Conservation (phyloP, 2,329 filamentous ascomycete genomes). For the Pyricularia pennisetigena region DNA sequence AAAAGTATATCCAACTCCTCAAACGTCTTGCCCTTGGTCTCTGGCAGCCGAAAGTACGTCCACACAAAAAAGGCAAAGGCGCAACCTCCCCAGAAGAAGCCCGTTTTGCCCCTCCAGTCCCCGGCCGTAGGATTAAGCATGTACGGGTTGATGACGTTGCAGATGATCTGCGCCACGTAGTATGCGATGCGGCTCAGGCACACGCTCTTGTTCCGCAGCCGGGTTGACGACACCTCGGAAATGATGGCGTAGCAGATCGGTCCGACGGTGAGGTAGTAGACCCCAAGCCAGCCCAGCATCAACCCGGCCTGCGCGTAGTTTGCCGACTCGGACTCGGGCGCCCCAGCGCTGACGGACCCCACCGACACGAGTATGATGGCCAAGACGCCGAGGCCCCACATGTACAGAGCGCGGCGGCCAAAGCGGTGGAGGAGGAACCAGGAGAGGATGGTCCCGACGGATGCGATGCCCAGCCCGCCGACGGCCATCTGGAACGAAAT, state of each 20-base stretch:
- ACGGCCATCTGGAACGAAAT: conserved; percentile 16
- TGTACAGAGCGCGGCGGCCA: conserved; percentile 8
- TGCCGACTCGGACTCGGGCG: conserved; percentile 14
- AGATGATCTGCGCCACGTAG: conserved; percentile 16
- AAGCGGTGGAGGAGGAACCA: conserved; percentile 8
- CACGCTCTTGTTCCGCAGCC: conserved; percentile 22
- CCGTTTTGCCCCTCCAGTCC: conserved; percentile 19
- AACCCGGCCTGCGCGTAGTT: conserved; percentile 22
- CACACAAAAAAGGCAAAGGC: conserved; percentile 8
- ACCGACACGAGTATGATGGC: conserved; percentile 8
- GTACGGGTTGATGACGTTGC: conserved; percentile 19
- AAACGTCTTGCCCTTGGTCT: conserved; percentile 38
- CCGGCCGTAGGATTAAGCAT: conserved; percentile 25
- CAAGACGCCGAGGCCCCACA: conserved; percentile 10
- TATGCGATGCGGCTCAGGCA: conserved; percentile 19
- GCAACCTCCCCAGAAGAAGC: conserved; percentile 2
- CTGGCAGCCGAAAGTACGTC: conserved; percentile 6
- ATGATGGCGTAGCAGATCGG: conserved; percentile 25
- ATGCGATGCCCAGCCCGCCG: conserved; percentile 20
- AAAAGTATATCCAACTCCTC: conserved; percentile 48
- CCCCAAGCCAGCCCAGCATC: conserved; percentile 43
- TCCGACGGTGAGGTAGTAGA: conserved; percentile 26
- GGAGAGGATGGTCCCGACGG: conserved; percentile 20
- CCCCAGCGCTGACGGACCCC: conserved; percentile 12
- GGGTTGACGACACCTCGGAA: conserved; percentile 22